These are phyloP conservation scores for Gentiana macrophylla DNA, from an alignment of 257 asterid species.

Conservation along the genomic window DNA sequence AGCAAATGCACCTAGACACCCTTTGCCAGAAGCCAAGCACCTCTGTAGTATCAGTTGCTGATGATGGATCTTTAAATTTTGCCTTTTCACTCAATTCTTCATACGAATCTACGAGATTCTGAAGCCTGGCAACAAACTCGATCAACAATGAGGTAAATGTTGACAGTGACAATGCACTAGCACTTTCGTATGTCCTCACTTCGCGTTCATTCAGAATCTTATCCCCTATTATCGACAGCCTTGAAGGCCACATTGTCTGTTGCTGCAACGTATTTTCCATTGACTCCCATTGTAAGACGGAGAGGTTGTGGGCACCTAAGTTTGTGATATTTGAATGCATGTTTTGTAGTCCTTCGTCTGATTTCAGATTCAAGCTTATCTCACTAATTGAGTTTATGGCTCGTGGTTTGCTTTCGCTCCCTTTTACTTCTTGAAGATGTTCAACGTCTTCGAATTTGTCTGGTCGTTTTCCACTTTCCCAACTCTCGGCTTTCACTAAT, in stretches of 20 bases:
- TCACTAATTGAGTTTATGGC: conserved; percentile 49
- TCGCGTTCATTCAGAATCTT: conserved; percentile 64
- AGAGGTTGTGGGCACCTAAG: conserved; percentile 22
- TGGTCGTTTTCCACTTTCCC: conserved; percentile 56
- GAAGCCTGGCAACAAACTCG: conserved; percentile 92
- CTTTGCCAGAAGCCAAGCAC: conserved; percentile 29
- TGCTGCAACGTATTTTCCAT: conserved; percentile 49
- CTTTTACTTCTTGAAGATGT: conserved; percentile 55
- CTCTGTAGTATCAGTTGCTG: conserved; percentile 14
- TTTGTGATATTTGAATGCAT: conserved; percentile 31
- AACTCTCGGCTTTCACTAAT: conserved; percentile 65
- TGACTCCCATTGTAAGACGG: conserved; percentile 60
- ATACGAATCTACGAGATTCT: conserved; percentile 64
- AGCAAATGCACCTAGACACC: conserved; percentile 23
- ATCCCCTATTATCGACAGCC: conserved; percentile 74
- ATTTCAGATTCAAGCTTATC: conserved; percentile 30
- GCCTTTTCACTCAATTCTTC: conserved; percentile 73
- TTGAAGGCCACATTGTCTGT: conserved; percentile 89
- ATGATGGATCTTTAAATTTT: conserved; percentile 41
- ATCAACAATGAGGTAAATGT: conserved; percentile 75
- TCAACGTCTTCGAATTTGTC: conserved; percentile 47
- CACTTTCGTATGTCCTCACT: conserved; percentile 79
- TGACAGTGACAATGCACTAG: conserved; percentile 78
- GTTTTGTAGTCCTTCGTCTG: conserved; percentile 28
- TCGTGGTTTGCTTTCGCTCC: conserved; percentile 34